phyloP scores from a whole-genome alignment of 371 early-diverging fungal genomes.

The Vavraia culicis region DNA sequence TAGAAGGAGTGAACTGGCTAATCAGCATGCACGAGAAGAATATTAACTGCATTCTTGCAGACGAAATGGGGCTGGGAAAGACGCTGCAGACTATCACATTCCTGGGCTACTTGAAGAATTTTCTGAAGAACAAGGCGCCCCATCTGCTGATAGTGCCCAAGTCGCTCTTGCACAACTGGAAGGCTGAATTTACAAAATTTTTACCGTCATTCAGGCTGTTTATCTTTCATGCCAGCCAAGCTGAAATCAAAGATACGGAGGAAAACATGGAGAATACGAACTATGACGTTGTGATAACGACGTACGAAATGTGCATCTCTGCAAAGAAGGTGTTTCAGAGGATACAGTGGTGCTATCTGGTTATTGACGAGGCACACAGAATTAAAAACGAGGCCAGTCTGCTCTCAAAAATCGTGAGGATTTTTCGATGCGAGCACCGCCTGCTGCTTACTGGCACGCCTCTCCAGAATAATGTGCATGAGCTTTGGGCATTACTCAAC shows the following conservation, averaged over 20 bases:
- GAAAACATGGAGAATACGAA: constrained; percentile 78
- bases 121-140: constrained; percentile 31
- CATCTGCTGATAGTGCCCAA: constrained; percentile 32
- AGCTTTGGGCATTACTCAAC: constrained; percentile 32
- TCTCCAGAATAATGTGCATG: constrained; percentile 32
- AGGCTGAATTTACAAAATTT: constrained; percentile 30
- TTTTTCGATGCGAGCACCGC: constrained; percentile 19
- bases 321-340: constrained; percentile 10
- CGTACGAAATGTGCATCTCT: constrained; percentile 29
- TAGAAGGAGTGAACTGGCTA: constrained; percentile 94
- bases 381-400: constrained; percentile 31
- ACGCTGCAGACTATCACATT: constrained; percentile 80
- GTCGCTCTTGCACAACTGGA: constrained; percentile 33
- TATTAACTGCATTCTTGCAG: constrained; percentile 83
- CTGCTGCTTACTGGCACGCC: constrained; percentile 30
- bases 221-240: constrained; percentile 48
- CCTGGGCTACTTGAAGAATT: constrained; percentile 43
- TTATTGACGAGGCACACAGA: constrained; percentile 31
- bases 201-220: constrained; percentile 38
- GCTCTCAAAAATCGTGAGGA: constrained; percentile 24
- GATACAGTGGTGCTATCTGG: constrained; percentile 27
- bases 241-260: constrained; percentile 62
- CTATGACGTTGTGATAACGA: constrained; percentile 47
- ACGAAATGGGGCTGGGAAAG: constrained; percentile 88
- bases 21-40: constrained; percentile 76